Evolutionary conservation across 164 flowering plant species (phyloP).

Genomic region (Magnolia officinalis): DNA sequence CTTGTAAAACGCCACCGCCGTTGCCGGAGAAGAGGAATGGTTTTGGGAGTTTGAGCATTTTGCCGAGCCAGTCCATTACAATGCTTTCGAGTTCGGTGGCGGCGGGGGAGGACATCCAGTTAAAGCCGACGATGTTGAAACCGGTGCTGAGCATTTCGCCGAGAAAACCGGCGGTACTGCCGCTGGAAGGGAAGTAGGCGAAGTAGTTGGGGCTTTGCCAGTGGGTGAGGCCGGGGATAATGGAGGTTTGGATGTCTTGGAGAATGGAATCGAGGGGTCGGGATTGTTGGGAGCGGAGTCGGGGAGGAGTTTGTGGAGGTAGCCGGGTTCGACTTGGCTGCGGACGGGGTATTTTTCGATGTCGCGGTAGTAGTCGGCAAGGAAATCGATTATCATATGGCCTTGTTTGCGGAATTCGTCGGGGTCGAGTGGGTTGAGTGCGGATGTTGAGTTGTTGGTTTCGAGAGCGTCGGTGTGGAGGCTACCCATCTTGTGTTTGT

Average conservation of each 20-base stretch:
- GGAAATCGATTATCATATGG: slow-evolving; percentile 54
- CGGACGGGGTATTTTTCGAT: slow-evolving; percentile 58
- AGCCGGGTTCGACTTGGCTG: slow-evolving; percentile 71
- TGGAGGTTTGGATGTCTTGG: slow-evolving; percentile 37
- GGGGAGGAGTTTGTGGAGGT: slow-evolving; percentile 40
- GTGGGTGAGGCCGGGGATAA: slow-evolving; percentile 63
- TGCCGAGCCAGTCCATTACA: slow-evolving; percentile 56
- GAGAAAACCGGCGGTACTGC: slow-evolving; percentile 48
- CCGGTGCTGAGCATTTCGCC: slow-evolving; percentile 68
- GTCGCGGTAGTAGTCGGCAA: slow-evolving; percentile 57
- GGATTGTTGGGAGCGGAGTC: slow-evolving; percentile 48
- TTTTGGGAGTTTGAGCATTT: slow-evolving; percentile 42
- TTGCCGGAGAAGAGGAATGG: slow-evolving; percentile 44
- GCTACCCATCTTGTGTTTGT: slow-evolving; percentile 17
- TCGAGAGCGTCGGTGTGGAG: slow-evolving; percentile 19
- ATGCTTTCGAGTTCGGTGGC: slow-evolving; percentile 54
- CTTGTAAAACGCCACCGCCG: slow-evolving; percentile 75
- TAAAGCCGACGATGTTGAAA: slow-evolving; percentile 61
- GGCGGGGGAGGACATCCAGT: slow-evolving; percentile 70
- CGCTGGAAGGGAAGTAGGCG: slow-evolving; percentile 54
- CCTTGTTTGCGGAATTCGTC: slow-evolving; percentile 61
- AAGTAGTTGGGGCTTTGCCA: slow-evolving; percentile 71
- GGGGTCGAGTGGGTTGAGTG: slow-evolving; percentile 45
- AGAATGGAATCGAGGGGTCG: slow-evolving; percentile 47
- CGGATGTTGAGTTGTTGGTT: not conserved